These are phyloP conservation scores for Colletotrichum destructivum DNA, from an alignment of 2,329 filamentous ascomycete species.

Conservation along the genomic window DNA sequence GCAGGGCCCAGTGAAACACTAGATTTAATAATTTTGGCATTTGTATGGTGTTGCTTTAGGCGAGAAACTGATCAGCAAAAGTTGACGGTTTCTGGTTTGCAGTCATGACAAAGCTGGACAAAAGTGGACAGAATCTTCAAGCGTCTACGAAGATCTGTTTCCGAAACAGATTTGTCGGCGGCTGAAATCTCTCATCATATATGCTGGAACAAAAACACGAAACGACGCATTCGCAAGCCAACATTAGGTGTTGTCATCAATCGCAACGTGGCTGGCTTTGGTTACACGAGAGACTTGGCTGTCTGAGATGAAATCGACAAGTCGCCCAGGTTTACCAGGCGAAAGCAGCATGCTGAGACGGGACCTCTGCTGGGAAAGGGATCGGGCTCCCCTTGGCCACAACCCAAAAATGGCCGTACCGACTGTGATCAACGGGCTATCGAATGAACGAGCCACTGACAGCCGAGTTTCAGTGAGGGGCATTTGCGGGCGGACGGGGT, in stretches of 20 bases:
- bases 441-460: constrained; percentile 32
- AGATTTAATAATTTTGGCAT: not conserved
- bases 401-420: constrained; percentile 19
- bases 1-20: not conserved
- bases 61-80: not conserved
- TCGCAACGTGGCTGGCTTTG: not conserved
- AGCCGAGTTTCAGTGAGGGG: constrained; percentile 35
- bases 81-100: too few species aligned
- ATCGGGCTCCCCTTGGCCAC: constrained; percentile 23
- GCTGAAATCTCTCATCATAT: not conserved
- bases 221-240: not conserved
- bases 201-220: not conserved
- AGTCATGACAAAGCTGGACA: not conserved
- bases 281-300: not conserved
- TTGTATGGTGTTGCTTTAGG: not conserved
- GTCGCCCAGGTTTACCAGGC: not conserved
- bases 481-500: constrained; percentile 38
- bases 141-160: too few species aligned
- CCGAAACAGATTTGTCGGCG: too few species aligned
- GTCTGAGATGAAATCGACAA: constrained; percentile 16
- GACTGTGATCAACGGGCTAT: constrained; percentile 35
- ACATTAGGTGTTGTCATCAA: not conserved
- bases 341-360: constrained; percentile 15
- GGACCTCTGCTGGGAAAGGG: constrained; percentile 24
- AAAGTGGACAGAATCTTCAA: too few species aligned